Evolutionary conservation across 192 early-diverging fungal genomes (phyloP).

Genomic region (Funneliformis mosseae): DNA sequence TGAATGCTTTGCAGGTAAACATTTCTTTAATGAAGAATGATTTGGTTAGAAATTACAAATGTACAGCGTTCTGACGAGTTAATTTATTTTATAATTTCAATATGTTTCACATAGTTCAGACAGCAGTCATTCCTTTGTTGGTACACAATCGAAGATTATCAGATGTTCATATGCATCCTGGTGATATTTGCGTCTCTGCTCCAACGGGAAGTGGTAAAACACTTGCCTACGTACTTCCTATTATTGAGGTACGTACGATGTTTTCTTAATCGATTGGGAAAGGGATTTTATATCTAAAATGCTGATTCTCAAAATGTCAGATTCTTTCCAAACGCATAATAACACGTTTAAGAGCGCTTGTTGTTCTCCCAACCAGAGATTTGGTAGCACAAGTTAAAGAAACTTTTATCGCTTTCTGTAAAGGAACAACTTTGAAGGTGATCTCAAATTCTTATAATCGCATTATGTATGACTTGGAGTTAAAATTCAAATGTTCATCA

Average conservation of each 20-base stretch:
- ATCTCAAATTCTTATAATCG: background rate
- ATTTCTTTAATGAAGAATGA: background rate
- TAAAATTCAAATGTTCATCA: background rate
- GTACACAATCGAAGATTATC: constrained; percentile 65
- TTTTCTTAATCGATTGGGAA: background rate
- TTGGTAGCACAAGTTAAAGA: constrained; percentile 87
- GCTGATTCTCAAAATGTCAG: constrained; percentile 29
- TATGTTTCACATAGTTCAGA: constrained; percentile 62
- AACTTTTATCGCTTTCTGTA: constrained; percentile 75
- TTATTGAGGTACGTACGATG: constrained; percentile 67
- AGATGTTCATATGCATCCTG: constrained; percentile 71
- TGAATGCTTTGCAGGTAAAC: constrained; percentile 73
- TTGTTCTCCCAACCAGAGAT: constrained; percentile 93
- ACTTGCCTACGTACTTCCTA: constrained; percentile 91
- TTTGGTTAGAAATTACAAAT: background rate
- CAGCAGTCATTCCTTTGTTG: constrained; percentile 81
- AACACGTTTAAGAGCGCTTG: constrained; percentile 80
- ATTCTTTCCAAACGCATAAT: constrained; percentile 74
- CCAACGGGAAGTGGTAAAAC: constrained; percentile 98
- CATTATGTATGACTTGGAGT: background rate
- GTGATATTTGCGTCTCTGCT: constrained; percentile 92
- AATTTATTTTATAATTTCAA: background rate
- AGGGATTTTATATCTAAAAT: background rate
- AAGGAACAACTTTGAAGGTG: constrained; percentile 72
- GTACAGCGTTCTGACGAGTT: background rate